phyloP scores from a whole-genome alignment of 176 grass and related monocot species.

The bread wheat (Triticum aestivum) region DNA sequence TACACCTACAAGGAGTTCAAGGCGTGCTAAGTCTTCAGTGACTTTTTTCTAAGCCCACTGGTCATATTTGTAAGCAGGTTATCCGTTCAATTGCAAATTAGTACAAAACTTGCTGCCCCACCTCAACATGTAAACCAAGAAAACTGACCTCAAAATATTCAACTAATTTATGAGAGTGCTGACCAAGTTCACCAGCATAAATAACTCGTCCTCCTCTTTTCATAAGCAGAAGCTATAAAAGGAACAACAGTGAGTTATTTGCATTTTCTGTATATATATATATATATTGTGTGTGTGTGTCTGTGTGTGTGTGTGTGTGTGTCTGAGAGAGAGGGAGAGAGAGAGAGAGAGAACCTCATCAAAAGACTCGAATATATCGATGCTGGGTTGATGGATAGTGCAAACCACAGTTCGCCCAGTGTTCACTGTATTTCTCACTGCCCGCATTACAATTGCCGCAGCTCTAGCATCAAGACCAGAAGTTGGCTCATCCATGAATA shows the following conservation, averaged over 20 bases:
- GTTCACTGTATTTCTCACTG: slow-evolving; percentile 89
- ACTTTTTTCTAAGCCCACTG: background rate
- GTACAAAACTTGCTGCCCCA: background rate
- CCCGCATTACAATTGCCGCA: slow-evolving; percentile 91
- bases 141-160: slow-evolving; percentile 79
- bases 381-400: slow-evolving; percentile 95
- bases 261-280: background rate
- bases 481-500: slow-evolving; percentile 98
- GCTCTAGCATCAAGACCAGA: slow-evolving; percentile 91
- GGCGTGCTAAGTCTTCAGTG: background rate
- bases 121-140: background rate
- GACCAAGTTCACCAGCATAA: slow-evolving; percentile 85
- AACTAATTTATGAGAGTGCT: slow-evolving; percentile 64
- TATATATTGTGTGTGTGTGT: too few relatives aligned
- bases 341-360: slow-evolving; percentile 66
- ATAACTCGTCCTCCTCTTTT: slow-evolving; percentile 85
- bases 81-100: slow-evolving; percentile 2
- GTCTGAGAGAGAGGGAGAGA: background rate
- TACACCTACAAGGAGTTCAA: slow-evolving; percentile 4
- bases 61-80: background rate
- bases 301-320: too few relatives aligned
- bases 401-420: slow-evolving; percentile 90
- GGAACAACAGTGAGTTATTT: background rate
- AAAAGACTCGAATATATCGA: slow-evolving; percentile 95
- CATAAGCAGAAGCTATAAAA: slow-evolving; percentile 78